Base-by-base conservation (phyloP, 1,139 yeast species). In the Pichia norvegensis region DNA sequence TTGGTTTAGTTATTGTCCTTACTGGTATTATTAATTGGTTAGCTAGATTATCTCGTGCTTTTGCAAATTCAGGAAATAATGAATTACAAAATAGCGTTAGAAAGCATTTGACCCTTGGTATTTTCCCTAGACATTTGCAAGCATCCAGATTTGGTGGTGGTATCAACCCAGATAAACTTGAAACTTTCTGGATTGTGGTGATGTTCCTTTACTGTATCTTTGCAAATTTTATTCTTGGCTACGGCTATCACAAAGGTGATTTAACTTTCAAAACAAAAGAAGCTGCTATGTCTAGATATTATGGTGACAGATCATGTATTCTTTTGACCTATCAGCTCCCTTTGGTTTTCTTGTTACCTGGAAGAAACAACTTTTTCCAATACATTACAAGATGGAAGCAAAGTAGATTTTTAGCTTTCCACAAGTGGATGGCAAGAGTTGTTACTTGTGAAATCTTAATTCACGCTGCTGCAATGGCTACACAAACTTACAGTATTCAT, bases 331-430 rank as follows among this genome's bases (percentile, higher is more conserved):
- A 74, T 40, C 64, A 76, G 53, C 55, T 77, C 52, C 87, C 87
- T 0, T 54, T 79, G 13, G 52, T 81, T 22, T 68, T 79, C 35
- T 54, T 80, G 25, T 78, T 80, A 61, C 82, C 81, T 0, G 85
- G 86, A 4, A 68, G 88, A 66, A 84, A 84, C 61, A 84, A 83
- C 59, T 64, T 83, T 44, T 62, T 84, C 56, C 76, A 78, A 52
- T 72, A 74, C 69, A 42, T 79, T 38, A 79, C 87, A 4, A 85
- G 87, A 38, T 80, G 87, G 82, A 69, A 76, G 22, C 74, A 73
- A 54, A 67, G 79, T 2, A 72, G 85, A 40, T 81, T 82, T 59
- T 67, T 79, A 47, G 67, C 74, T 21, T 72, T 78, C 60, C 94
- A 85, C 63, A 77, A 81, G 56, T 80, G 85, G 82, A 58, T 78